Evolutionary conservation across 371 early-diverging fungal species (phyloP).

Genomic region (Mortierella sp.): DNA sequence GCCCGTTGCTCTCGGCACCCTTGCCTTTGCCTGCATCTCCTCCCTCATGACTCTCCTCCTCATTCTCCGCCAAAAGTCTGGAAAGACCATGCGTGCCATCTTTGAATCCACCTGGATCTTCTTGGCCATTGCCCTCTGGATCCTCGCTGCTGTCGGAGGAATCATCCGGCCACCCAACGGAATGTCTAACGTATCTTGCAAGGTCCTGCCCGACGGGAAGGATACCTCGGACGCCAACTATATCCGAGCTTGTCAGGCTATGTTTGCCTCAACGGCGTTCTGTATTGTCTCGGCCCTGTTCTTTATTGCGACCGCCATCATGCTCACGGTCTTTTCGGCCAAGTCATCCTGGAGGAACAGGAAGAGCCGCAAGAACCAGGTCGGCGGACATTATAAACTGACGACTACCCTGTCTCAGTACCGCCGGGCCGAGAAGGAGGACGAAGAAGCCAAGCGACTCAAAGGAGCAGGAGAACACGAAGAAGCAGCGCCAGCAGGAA

Average conservation of each 20-base stretch:
- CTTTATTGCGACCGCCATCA: constrained; percentile 29
- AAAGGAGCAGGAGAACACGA: constrained; percentile 50
- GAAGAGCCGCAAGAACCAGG: constrained; percentile 25
- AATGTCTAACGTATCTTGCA: constrained; percentile 33
- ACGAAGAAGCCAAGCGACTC: constrained; percentile 29
- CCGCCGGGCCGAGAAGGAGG: constrained; percentile 27
- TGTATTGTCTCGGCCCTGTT: constrained; percentile 43
- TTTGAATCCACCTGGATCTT: constrained; percentile 32
- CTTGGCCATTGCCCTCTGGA: constrained; percentile 28
- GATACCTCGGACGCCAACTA: constrained; percentile 30
- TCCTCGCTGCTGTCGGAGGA: constrained; percentile 35
- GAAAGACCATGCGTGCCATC: constrained; percentile 30
- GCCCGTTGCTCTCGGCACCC: constrained; percentile 27
- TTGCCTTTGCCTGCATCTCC: constrained; percentile 30
- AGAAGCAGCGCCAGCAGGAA: constrained; percentile 14
- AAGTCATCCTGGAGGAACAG: constrained; percentile 22
- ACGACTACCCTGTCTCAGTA: constrained; percentile 29
- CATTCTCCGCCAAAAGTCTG: constrained; percentile 40
- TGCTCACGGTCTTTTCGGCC: constrained; percentile 30
- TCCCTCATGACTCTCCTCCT: constrained; percentile 28
- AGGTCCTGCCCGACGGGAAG: constrained; percentile 31
- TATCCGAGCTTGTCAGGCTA: constrained; percentile 41
- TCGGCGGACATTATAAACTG: constrained; percentile 37
- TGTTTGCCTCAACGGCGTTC: constrained; percentile 52
- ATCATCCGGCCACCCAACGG: constrained; percentile 32